phyloP scores from a whole-genome alignment of 495 filamentous ascomycete species.

The Lophiostoma macrostomum region DNA sequence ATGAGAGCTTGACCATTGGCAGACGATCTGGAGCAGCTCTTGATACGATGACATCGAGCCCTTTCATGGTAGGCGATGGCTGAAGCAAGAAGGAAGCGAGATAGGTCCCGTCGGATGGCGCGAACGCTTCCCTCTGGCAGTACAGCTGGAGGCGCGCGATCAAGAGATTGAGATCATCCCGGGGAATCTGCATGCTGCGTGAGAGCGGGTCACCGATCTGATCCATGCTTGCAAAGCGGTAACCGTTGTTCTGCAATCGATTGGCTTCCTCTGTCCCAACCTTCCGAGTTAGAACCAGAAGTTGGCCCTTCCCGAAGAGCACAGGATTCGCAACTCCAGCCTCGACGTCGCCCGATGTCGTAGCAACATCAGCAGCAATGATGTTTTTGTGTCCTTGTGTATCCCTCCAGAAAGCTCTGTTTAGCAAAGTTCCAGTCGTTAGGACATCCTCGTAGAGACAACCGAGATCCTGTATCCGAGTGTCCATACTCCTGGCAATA shows the following conservation, averaged over 20 bases:
- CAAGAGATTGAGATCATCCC: constrained; percentile 50
- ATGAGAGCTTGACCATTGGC: constrained; percentile 60
- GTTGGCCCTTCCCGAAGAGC: constrained; percentile 61
- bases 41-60: constrained; percentile 61
- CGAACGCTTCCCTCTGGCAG: constrained; percentile 45
- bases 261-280: constrained; percentile 56
- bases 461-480: constrained; percentile 62
- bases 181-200: constrained; percentile 66
- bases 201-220: constrained; percentile 68
- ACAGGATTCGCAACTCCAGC: constrained; percentile 25
- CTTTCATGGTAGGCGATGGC: constrained; percentile 58
- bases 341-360: constrained; percentile 12
- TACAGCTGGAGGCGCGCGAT: constrained; percentile 62
- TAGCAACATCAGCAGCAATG: constrained; percentile 8
- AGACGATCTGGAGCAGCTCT: constrained; percentile 62
- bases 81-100: constrained; percentile 72
- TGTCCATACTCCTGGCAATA: constrained; percentile 63
- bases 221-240: constrained; percentile 65
- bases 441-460: constrained; percentile 77
- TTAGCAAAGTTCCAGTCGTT: constrained; percentile 41
- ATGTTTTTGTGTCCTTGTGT: constrained; percentile 5
- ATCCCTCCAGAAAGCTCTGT: constrained; percentile 3
- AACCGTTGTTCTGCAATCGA: constrained; percentile 68
- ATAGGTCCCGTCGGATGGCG: constrained; percentile 66
- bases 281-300: constrained; percentile 76